Evolutionary conservation across 2,329 filamentous ascomycete genomes (phyloP).

Genomic region (Botrytis galanthina): DNA sequence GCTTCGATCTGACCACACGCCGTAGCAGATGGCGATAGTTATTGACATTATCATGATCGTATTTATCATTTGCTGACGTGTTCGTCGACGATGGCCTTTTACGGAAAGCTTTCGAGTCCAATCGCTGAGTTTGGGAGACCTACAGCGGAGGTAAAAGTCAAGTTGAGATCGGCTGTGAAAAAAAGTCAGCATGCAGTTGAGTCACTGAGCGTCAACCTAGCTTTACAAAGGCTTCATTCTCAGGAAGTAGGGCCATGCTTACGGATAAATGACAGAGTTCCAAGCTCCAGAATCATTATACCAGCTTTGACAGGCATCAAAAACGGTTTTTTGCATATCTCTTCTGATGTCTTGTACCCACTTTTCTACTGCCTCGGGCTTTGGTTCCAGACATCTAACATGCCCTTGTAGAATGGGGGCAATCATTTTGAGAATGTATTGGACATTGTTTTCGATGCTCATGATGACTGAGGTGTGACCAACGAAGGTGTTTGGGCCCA

Average conservation of each 20-base stretch:
- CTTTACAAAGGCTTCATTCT: not conserved
- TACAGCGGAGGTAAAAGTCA: not conserved
- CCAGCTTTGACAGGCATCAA: not conserved
- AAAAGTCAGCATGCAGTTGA: not conserved
- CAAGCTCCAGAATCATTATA: not conserved
- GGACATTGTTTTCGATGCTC: constrained; percentile 55
- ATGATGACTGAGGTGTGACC: constrained; percentile 57
- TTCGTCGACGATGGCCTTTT: not conserved
- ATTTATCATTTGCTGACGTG: not conserved
- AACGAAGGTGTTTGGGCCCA: constrained; percentile 58
- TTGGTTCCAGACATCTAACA: constrained; percentile 47
- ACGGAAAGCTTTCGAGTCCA: not conserved
- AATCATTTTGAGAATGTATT: constrained; percentile 54
- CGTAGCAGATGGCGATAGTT: not conserved
- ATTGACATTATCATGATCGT: not conserved
- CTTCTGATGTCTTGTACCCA: constrained; percentile 49
- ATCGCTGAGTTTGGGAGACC: not conserved
- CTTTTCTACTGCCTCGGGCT: constrained; percentile 46
- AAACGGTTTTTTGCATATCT: constrained; percentile 40
- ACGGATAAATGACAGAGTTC: not conserved
- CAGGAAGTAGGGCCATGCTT: not conserved
- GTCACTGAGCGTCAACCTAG: not conserved
- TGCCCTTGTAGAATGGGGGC: constrained; percentile 48
- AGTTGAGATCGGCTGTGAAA: not conserved
- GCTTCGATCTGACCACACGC: not conserved